A percentile compares a stretch with the other conserved stretches of the same genome.
Evolutionary conservation across 2,329 filamentous ascomycete species (phyloP).

Genomic region (Botryotinia narcissicola): DNA sequence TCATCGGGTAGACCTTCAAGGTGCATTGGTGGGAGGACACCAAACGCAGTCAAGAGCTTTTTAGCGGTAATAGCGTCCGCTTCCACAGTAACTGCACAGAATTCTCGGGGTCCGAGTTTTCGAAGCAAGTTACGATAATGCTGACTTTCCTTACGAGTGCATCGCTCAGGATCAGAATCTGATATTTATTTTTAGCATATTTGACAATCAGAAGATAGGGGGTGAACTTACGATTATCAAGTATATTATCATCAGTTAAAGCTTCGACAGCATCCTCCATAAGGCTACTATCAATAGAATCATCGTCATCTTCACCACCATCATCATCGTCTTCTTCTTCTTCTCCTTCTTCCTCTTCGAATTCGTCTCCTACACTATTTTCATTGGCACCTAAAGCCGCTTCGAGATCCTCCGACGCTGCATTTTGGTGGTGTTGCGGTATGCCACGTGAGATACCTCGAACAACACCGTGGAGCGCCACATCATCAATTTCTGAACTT

Average conservation of each 20-base stretch:
- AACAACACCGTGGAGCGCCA: neutral
- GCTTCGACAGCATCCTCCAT: constrained; percentile 48
- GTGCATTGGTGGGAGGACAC: constrained; percentile 69
- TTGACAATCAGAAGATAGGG: neutral
- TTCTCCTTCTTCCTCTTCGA: neutral
- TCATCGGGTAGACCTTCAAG: constrained; percentile 72
- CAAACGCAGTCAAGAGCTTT: constrained; percentile 84
- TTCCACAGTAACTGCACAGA: constrained; percentile 70
- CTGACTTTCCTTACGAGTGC: constrained; percentile 66
- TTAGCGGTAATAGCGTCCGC: constrained; percentile 70
- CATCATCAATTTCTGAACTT: neutral
- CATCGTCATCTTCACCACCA: constrained; percentile 32
- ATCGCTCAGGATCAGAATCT: constrained; percentile 40
- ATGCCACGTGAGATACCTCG: constrained; percentile 15
- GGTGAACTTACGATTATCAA: constrained; percentile 41
- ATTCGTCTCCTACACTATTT: neutral
- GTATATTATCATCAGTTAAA: constrained; percentile 47
- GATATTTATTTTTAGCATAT: constrained; percentile 30
- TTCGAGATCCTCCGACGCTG: neutral
- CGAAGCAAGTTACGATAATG: constrained; percentile 69
- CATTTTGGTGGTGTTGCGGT: constrained; percentile 14
- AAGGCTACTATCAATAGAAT: constrained; percentile 44
- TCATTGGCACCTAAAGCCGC: neutral
- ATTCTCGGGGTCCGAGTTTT: constrained; percentile 72
- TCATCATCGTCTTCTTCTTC: neutral